phyloP scores from a whole-genome alignment of 2,329 filamentous ascomycete species.

The Beauveria caledonica region DNA sequence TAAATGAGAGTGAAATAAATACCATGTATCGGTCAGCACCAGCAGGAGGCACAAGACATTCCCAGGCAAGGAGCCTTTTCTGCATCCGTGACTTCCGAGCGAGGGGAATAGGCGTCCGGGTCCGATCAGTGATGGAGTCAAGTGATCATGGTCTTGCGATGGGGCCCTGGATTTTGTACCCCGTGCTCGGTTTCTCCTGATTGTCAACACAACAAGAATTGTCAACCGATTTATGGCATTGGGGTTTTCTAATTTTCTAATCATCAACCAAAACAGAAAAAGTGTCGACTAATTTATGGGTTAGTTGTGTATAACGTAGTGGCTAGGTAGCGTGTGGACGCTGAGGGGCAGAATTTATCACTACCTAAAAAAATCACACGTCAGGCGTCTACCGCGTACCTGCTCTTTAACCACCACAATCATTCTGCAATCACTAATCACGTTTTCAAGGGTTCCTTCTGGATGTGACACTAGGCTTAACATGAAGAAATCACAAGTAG shows the following conservation, averaged over 20 bases:
- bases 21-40: neutral
- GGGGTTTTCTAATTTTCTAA: too few species aligned
- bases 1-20: neutral
- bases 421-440: too few species aligned
- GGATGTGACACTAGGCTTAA: neutral
- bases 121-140: neutral
- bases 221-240: too few species aligned
- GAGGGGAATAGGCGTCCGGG: neutral
- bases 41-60: neutral
- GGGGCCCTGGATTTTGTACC: neutral
- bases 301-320: too few species aligned
- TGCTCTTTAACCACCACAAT: too few species aligned
- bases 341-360: too few species aligned
- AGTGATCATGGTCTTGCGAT: neutral
- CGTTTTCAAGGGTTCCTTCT: neutral
- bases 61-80: neutral
- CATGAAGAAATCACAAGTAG: neutral
- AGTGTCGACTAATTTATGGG: too few species aligned
- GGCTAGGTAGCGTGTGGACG: too few species aligned
- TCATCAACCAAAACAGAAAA: too few species aligned
- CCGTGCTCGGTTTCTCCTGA: neutral
- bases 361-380: too few species aligned
- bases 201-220: too few species aligned
- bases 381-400: too few species aligned
- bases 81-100: constrained; percentile 1